phyloP scores from a whole-genome alignment of 805 yeast genomes.

The Ogataea trehalophila region DNA sequence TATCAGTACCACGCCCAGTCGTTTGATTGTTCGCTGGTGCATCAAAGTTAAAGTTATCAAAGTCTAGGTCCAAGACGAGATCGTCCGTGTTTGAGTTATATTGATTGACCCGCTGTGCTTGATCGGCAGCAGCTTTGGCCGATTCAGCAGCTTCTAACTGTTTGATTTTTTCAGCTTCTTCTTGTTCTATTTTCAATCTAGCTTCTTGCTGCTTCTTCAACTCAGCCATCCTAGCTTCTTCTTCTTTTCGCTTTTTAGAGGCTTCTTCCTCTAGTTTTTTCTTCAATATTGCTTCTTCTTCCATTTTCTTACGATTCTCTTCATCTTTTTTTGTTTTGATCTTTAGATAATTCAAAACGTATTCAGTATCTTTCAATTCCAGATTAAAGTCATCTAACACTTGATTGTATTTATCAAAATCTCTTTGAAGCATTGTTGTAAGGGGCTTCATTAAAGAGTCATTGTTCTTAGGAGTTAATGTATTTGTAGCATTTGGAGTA shows the following conservation, averaged over 20 bases:
- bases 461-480: conserved; percentile 27
- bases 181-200: conserved; percentile 6
- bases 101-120: background rate
- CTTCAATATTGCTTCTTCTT: conserved; percentile 19
- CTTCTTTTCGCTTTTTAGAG: conserved; percentile 11
- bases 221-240: conserved; percentile 13
- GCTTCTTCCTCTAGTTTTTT: conserved; percentile 19
- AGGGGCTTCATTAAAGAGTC: conserved; percentile 24
- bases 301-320: conserved; percentile 15
- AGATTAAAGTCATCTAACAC: conserved; percentile 25
- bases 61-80: conserved; percentile 24
- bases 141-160: background rate
- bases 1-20: conserved; percentile 1
- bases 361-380: conserved; percentile 27
- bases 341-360: conserved; percentile 24
- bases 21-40: conserved; percentile 4
- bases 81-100: conserved; percentile 17
- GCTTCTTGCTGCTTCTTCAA: conserved; percentile 11
- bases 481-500: conserved; percentile 20
- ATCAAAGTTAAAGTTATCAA: conserved; percentile 24
- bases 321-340: conserved; percentile 26
- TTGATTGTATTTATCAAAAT: conserved; percentile 26
- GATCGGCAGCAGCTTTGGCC: background rate
- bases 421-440: conserved; percentile 20
- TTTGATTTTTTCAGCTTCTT: conserved; percentile 1